Conservation (phyloP, 2,329 filamentous ascomycete species). For the Ophiostoma sp. region DNA sequence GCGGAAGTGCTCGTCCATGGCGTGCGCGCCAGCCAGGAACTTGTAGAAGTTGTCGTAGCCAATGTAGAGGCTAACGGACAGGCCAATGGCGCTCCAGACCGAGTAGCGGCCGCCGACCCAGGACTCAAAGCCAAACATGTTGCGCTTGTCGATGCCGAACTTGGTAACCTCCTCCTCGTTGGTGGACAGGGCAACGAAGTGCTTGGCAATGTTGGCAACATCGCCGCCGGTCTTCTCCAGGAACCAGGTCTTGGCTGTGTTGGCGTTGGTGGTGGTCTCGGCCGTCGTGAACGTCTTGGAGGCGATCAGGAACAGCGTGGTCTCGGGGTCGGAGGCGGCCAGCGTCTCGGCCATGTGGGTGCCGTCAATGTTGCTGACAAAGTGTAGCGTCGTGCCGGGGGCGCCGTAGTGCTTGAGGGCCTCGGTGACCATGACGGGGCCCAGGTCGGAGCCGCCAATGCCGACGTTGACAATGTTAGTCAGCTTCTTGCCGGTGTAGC, state of each 20-base stretch:
- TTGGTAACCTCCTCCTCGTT: constrained; percentile 94
- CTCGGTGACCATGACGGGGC: constrained; percentile 98
- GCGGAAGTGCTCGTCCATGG: constrained; percentile 98
- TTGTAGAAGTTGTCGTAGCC: constrained; percentile 97
- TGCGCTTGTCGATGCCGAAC: constrained; percentile 97
- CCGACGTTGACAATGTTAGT: constrained; percentile 96
- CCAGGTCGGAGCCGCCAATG: constrained; percentile 97
- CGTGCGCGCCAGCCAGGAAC: constrained; percentile 89
- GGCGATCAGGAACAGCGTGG: constrained; percentile 95
- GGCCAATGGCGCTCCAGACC: constrained; percentile 96
- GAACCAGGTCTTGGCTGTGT: constrained; percentile 97
- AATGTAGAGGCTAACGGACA: constrained; percentile 91
- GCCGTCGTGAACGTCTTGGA: constrained; percentile 99
- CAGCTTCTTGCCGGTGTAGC: constrained; percentile 94
- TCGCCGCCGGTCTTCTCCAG: constrained; percentile 64
- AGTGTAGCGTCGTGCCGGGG: constrained; percentile 82
- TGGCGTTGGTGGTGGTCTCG: constrained; percentile 95
- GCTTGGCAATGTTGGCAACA: constrained; percentile 87
- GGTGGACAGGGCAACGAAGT: constrained; percentile 96
- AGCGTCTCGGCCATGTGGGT: constrained; percentile 96
- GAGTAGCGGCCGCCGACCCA: constrained; percentile 99
- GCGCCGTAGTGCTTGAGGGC: constrained; percentile 92
- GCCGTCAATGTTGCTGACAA: constrained; percentile 98
- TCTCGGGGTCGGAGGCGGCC: constrained; percentile 83
- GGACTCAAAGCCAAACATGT: constrained; percentile 99